Base-by-base conservation (phyloP, 1,284 basidiomycete genomes). In the Psilocybe mexicana region DNA sequence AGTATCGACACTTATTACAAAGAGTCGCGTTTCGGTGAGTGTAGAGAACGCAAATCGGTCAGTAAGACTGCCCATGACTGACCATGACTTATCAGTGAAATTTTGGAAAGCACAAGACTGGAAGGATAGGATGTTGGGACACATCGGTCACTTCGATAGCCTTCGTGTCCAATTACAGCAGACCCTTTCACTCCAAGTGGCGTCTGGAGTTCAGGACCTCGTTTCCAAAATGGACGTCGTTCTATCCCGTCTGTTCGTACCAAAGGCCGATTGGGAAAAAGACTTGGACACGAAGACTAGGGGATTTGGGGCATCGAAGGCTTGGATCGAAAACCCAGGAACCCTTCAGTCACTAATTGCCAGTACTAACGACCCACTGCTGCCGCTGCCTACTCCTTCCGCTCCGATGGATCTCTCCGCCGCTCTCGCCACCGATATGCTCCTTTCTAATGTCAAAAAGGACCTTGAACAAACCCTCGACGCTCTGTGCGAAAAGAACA, bases 91-190 rank as follows among this genome's bases (percentile, higher is more conserved):
- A 43, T n/a, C 10, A 65, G 63, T 58, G 10, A 63, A 61, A 26
- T 61, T 63, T 45, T 58, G 54, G 48, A 63, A 62, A 53, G 35
- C 63, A 11, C 50, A 58, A n/a, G 63, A 63, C 7, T 65, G 63
- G 62, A 63, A 63, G 30, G 42, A 55, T 3, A 35, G 60, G 8
- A 59, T 65, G 2, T 33, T 57, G 28, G 58, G 53, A 3, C 60
- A 61, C 55, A 52, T 55, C 24, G 18, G 44, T 6, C 50, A 47
- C n/a, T 65, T 63, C 43, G 54, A 61, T 36, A 28, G 49, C 25
- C 54, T 55, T 24, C 62, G 59, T 25, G 18, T 44, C 1, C 38
- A 28, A 18, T 50, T 65, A 1, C 58, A 61, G 28, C 54, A 61
- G 23, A 43, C 49, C 1, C 53, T 63, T 1, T 55, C 62, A 8